Percentiles rank a stretch among this genome's conserved stretches.
These are phyloP conservation scores for Claviceps humidiphila DNA, from an alignment of 2,329 filamentous ascomycete genomes.

Conservation along the genomic window DNA sequence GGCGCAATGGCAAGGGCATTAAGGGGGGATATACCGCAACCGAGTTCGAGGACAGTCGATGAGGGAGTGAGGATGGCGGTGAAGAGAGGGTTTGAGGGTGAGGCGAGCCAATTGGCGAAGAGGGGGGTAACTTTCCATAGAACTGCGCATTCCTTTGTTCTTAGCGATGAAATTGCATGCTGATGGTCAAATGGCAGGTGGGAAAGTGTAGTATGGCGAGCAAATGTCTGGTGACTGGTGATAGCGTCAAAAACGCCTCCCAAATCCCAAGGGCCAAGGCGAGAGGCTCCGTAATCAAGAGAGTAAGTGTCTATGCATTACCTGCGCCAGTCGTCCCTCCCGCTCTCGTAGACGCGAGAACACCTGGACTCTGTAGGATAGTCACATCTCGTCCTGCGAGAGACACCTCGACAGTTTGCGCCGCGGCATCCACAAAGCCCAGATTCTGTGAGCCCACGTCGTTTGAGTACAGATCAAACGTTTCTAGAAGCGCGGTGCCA, in stretches of 20 bases:
- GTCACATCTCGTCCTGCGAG: conserved; percentile 58
- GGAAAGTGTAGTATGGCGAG: neutral
- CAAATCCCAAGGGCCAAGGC: too few species aligned
- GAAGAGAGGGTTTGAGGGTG: conserved; percentile 50
- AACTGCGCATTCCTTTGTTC: conserved; percentile 32
- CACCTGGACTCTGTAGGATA: conserved; percentile 70
- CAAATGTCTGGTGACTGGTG: conserved; percentile 6
- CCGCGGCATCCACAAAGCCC: conserved; percentile 69
- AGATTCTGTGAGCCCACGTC: conserved; percentile 62
- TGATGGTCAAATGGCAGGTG: too few species aligned
- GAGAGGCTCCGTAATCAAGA: too few species aligned
- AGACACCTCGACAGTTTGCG: conserved; percentile 49
- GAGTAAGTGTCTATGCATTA: conserved; percentile 9
- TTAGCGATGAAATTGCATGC: too few species aligned
- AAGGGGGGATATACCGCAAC: conserved; percentile 75
- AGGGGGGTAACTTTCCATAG: conserved; percentile 84
- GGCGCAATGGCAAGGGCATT: conserved; percentile 56
- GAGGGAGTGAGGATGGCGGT: conserved; percentile 32
- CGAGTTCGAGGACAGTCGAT: conserved; percentile 65
- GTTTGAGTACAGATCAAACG: conserved; percentile 74
- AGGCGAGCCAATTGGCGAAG: conserved; percentile 68
- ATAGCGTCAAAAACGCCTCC: too few species aligned
- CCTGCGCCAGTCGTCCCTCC: conserved; percentile 43
- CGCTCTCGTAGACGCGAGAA: conserved; percentile 63
- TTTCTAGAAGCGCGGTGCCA: conserved; percentile 43